Conservation (phyloP, 176 grass and related monocot species). For the Dactylis glomerata region DNA sequence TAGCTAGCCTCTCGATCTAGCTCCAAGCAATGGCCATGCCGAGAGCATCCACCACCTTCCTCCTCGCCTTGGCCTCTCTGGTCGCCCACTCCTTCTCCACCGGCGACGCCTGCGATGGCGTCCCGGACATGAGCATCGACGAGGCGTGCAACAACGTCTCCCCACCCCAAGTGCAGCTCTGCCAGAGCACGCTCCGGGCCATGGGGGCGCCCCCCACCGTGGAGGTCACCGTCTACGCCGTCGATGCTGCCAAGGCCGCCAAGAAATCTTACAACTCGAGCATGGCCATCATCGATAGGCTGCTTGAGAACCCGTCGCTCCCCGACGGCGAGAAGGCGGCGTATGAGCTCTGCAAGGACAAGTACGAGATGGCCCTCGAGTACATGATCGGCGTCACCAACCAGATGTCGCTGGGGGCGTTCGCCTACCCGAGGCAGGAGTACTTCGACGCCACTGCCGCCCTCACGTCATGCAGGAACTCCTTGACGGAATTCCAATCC, state of each 20-base stretch:
- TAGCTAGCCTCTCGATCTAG: background rate
- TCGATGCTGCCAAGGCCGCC: background rate
- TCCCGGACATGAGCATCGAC: background rate
- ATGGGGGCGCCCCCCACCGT: background rate
- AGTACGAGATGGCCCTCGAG: background rate
- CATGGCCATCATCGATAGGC: background rate
- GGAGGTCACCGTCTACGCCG: background rate
- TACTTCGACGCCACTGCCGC: background rate
- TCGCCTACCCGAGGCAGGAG: background rate
- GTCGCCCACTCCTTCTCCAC: background rate
- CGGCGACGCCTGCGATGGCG: background rate
- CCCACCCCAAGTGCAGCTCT: background rate
- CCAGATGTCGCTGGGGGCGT: background rate
- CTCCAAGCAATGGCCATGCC: background rate
- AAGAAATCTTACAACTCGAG: background rate
- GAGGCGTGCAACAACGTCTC: background rate
- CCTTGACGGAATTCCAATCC: background rate
- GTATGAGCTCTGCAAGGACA: background rate
- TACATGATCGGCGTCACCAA: background rate
- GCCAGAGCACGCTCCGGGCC: background rate
- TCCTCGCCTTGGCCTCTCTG: background rate
- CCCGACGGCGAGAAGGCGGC: background rate
- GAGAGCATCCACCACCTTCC: background rate
- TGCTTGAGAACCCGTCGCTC: background rate
- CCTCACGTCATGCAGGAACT: background rate